A percentile compares a stretch with the other conserved stretches of the same genome.
Evolutionary conservation across 768 basidiomycete genomes (phyloP).

Genomic region (Pleurotus salmoneostramineus): DNA sequence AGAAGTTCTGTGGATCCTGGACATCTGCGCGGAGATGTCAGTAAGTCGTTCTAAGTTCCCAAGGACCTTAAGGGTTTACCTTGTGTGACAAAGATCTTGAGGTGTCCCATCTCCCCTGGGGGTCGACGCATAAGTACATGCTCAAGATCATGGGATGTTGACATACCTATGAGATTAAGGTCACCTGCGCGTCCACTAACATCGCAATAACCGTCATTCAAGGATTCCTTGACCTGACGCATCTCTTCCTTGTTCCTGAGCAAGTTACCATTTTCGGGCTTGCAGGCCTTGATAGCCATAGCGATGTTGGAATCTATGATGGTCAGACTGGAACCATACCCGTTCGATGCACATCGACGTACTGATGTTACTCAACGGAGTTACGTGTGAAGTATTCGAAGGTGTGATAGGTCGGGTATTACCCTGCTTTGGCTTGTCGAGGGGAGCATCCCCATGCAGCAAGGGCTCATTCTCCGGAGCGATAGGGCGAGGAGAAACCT

Average conservation of each 20-base stretch:
- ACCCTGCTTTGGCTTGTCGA: constrained; percentile 1
- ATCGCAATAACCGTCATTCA: constrained; percentile 85
- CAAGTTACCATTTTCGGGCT: constrained; percentile 58
- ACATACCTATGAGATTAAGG: constrained; percentile 57
- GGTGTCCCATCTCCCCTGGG: constrained; percentile 54
- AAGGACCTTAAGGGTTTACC: constrained; percentile 31
- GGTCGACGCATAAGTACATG: background rate
- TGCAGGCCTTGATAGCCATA: constrained; percentile 70
- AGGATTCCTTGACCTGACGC: constrained; percentile 67
- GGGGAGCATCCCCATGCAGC: constrained; percentile 3
- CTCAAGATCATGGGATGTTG: background rate
- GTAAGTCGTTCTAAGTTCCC: constrained; percentile 8
- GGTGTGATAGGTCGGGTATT: background rate
- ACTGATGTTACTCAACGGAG: constrained; percentile 43
- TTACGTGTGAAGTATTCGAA: constrained; percentile 19
- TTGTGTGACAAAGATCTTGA: constrained; percentile 62
- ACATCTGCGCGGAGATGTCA: constrained; percentile 42
- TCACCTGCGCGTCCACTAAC: constrained; percentile 61
- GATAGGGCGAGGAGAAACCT: background rate
- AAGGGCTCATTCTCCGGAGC: background rate
- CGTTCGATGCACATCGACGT: background rate
- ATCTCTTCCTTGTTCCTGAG: constrained; percentile 65
- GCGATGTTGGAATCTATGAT: constrained; percentile 58
- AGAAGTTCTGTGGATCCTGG: constrained; percentile 41
- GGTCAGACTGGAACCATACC: constrained; percentile 1